Base-by-base conservation (phyloP, 2,329 filamentous ascomycete species). In the Westerdykella sp. region DNA sequence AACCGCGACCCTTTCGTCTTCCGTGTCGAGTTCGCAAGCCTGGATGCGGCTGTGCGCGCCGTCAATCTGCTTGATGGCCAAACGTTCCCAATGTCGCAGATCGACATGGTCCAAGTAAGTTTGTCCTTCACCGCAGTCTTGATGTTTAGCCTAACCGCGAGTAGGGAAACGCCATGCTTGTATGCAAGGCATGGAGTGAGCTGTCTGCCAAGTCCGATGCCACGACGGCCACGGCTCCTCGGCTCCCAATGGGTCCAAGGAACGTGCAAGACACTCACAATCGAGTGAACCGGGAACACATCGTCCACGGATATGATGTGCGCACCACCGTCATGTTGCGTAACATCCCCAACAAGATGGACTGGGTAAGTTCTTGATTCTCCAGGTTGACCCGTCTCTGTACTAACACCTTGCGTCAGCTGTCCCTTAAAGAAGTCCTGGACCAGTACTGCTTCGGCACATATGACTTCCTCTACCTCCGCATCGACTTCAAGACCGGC, bases 381-480 rank as follows among this genome's bases (percentile, higher is more conserved):
- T 36, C 23, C 5, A 10, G 35, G 9, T 25, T 40, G 47, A 32
- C 23, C 2, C n/a, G 16, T 41, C 25, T 28, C 11, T 28, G 4
- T 12, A 34, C 54, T 60, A 37, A 60, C 44, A 6, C 4, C n/a
- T 41, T 42, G 11, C 25, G 44, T 9, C 40, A 61, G 57, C 49
- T 63, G 49, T 43, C 54, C 1, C 70, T 96, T 13, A 94, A 94
- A 72, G 69, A 74, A 1, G 83, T 94, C 43, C 75, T 97, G 12
- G 87, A 96, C 58, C 75, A 84, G 49, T 85, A 82, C 13, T 87
- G 83, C 63, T 80, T 77, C 68, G 89, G 88, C 23, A 83, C 84
- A 49, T 97, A 94, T 63, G 90, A 97, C 62, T 97, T 97, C 66
- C 81, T 95, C 74, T 98, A 98, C 64, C 71, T 97, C 41, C 83